Conservation (phyloP, 768 basidiomycete species). For the Hortiboletus flavorubellus region DNA sequence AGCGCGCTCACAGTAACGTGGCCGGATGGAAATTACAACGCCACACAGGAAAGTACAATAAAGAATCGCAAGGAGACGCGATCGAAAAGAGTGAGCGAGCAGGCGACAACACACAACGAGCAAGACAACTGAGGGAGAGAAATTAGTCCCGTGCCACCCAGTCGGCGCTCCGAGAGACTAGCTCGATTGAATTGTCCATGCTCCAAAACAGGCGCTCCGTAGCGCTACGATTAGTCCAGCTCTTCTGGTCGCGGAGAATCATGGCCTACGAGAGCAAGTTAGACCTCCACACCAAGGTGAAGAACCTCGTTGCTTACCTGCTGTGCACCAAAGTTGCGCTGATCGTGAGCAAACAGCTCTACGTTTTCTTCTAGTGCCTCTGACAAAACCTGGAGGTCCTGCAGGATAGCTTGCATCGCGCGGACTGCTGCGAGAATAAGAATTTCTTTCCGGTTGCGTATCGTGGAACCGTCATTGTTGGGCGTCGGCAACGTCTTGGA, state of each 20-base stretch:
- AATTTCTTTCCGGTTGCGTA: constrained; percentile 75
- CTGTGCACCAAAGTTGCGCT: constrained; percentile 94
- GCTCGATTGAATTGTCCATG: constrained; percentile 84
- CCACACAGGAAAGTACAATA: constrained; percentile 20
- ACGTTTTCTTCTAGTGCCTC: constrained; percentile 91
- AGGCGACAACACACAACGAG: constrained; percentile 9
- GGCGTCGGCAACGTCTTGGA: constrained; percentile 68
- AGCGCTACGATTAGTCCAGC: constrained; percentile 88
- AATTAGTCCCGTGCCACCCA: constrained; percentile 74
- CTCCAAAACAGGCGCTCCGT: constrained; percentile 94
- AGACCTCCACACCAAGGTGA: not conserved
- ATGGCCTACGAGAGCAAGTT: constrained; percentile 61
- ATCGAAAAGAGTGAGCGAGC: constrained; percentile 5
- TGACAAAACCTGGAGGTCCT: constrained; percentile 81
- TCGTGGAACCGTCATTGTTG: constrained; percentile 41
- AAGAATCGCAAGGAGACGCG: not conserved
- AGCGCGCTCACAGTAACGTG: constrained; percentile 9
- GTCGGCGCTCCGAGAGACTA: constrained; percentile 80
- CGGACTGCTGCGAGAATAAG: constrained; percentile 70
- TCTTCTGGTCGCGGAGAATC: constrained; percentile 93
- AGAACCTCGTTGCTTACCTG: constrained; percentile 55
- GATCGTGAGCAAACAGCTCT: constrained; percentile 89
- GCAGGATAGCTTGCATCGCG: constrained; percentile 79
- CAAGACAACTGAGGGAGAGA: constrained; percentile 2
- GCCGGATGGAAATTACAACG: constrained; percentile 23